Percentiles rank a stretch among this genome's conserved stretches.
Conservation (phyloP, 805 yeast species). For the Lipomyces anomalus region DNA sequence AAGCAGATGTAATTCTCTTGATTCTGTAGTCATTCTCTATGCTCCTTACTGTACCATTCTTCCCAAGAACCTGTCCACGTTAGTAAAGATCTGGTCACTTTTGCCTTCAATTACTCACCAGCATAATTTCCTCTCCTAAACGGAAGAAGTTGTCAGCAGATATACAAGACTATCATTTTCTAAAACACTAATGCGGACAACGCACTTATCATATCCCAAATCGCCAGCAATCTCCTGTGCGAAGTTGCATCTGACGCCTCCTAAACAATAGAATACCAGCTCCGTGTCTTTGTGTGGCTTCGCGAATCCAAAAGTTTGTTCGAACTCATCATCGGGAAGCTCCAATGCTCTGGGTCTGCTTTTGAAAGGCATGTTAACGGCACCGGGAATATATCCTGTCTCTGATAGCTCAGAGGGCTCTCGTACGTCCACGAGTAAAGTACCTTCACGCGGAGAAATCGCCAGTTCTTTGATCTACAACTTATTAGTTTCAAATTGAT, state of each 20-base stretch:
- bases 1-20: too few relatives aligned
- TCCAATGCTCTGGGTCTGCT: constrained; percentile 90
- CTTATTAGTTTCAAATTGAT: not conserved
- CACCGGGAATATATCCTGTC: constrained; percentile 70
- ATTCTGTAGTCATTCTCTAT: too few relatives aligned
- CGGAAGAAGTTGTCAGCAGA: too few relatives aligned
- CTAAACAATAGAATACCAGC: constrained; percentile 83
- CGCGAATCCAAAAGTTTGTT: constrained; percentile 69
- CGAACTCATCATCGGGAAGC: constrained; percentile 70
- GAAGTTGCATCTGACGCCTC: constrained; percentile 84
- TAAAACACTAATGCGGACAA: too few relatives aligned
- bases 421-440: constrained; percentile 75
- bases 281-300: constrained; percentile 72
- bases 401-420: constrained; percentile 74
- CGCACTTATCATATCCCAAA: constrained; percentile 66
- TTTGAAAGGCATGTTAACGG: constrained; percentile 84
- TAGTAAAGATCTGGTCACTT: too few relatives aligned
- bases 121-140: too few relatives aligned
- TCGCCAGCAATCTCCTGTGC: constrained; percentile 90
- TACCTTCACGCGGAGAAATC: constrained; percentile 8
- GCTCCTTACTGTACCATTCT: too few relatives aligned
- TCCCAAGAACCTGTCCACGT: too few relatives aligned
- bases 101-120: too few relatives aligned
- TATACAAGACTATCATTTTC: too few relatives aligned
- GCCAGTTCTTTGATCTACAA: constrained; percentile 19